These are phyloP conservation scores for Rhypophila decipiens DNA, from an alignment of 495 filamentous ascomycete genomes.

Conservation along the genomic window DNA sequence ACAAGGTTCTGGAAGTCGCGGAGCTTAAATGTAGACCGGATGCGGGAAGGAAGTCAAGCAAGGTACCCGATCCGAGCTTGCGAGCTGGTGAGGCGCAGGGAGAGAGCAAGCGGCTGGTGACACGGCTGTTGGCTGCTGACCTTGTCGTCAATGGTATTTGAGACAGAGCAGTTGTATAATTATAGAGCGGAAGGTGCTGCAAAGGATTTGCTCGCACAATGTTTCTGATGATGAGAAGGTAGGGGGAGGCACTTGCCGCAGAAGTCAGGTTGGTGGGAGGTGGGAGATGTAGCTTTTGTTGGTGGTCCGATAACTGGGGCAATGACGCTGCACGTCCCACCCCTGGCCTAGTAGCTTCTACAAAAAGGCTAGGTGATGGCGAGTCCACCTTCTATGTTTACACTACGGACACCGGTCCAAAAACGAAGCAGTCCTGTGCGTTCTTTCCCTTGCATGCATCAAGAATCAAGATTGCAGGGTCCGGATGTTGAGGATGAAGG, in stretches of 20 bases:
- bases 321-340: slow-evolving; percentile 14
- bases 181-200: no score
- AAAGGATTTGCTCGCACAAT: no score
- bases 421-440: no score
- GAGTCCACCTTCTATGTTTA: no score
- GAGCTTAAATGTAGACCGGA: not conserved
- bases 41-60: not conserved
- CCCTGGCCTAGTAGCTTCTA: no score
- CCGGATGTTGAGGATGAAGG: no score
- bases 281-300: not conserved
- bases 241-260: slow-evolving; percentile 22
- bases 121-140: not conserved
- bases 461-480: no score
- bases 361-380: no score
- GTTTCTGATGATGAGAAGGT: not conserved
- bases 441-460: no score
- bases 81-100: not conserved
- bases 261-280: slow-evolving; percentile 6
- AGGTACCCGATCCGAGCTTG: not conserved
- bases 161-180: no score
- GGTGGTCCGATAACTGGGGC: slow-evolving; percentile 11
- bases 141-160: no score
- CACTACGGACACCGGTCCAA: no score
- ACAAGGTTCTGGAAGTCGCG: not conserved
- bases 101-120: not conserved